These are phyloP conservation scores for Colletotrichum sp. DNA, from an alignment of 2,329 filamentous ascomycete species.

Conservation along the genomic window DNA sequence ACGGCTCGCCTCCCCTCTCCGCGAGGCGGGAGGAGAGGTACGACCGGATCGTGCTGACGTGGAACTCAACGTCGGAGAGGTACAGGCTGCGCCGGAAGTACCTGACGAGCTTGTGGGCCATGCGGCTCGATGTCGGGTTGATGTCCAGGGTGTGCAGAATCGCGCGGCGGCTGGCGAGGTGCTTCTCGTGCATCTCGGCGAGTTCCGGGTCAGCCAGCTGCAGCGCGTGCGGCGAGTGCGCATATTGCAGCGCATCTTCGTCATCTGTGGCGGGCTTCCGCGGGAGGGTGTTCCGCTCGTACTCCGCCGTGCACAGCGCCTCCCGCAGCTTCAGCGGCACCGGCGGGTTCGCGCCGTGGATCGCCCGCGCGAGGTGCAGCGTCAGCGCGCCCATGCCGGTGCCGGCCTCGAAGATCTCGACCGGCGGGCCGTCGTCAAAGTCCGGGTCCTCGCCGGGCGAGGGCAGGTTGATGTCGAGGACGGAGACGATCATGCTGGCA, in stretches of 20 bases:
- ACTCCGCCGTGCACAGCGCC: conserved; percentile 20
- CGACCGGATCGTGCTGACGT: conserved; percentile 67
- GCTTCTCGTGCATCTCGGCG: conserved; percentile 44
- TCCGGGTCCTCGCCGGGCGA: conserved; percentile 35
- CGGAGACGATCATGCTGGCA: conserved; percentile 74
- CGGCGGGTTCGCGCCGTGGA: conserved; percentile 73
- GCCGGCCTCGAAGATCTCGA: conserved; percentile 83
- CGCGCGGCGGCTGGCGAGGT: conserved; percentile 61
- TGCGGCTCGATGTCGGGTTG: conserved; percentile 62
- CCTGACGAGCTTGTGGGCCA: conserved; percentile 67
- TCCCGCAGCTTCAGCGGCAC: conserved; percentile 45
- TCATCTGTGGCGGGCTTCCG: conserved; percentile 13
- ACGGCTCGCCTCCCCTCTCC: conserved; percentile 52
- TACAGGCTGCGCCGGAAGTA: conserved; percentile 76
- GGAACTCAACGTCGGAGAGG: conserved; percentile 72
- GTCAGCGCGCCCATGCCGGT: conserved; percentile 85
- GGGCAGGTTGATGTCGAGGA: conserved; percentile 74
- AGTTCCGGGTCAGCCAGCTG: conserved; percentile 21
- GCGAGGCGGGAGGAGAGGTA: conserved; percentile 63
- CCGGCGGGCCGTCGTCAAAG: conserved; percentile 42
- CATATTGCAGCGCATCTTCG: conserved; percentile 7
- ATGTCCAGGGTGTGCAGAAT: conserved; percentile 79
- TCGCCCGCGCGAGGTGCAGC: conserved; percentile 73
- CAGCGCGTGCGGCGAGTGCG: conserved; percentile 15
- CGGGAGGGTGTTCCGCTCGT: conserved; percentile 12